Evolutionary conservation across 2,329 filamentous ascomycete species (phyloP), one percentile per base, ranked within the genome.

Genomic region (Emergomyces africanus): DNA sequence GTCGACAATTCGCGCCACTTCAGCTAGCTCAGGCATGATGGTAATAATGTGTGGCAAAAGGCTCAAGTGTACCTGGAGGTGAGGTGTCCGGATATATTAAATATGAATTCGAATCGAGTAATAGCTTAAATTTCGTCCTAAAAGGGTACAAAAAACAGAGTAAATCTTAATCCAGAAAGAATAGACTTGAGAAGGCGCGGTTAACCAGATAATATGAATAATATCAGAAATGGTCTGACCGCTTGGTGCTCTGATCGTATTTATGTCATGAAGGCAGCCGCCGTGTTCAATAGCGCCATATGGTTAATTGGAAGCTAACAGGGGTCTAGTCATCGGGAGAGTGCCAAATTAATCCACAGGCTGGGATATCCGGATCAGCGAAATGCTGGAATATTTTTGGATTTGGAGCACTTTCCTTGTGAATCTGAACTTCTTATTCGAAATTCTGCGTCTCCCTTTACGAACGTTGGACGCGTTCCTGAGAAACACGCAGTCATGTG

Each of bases 1-100:
- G 71, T 96, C 88, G 55, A 95, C 89, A 64, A 92, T 83, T 49
- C 91, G 88, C 23, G 90, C 88, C 64, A 96, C 87, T 85, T 79
- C 77, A 25, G 75, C 74, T 64, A 79, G 72, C 59, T 79, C 77
- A 61, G 77, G 77, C 77, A 79, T 79, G 46, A 55, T 67, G 50
- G 15, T 1, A 30, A 9, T n/a, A 28, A 39, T 14, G 23, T 41
- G 15, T n/a, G 28, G 4, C 5, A 5, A 25, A 12, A 25, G 8
- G 15, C n/a, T 42, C 28, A 12, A 12, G 48, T 30, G 9, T 30
- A 9, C 12, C 28, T 5, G 4, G 4, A n/a, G 18, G 28, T 33
- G 18, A 28, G 48, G n/a, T 10, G 48, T 35, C 18, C n/a, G 28
- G 3, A 10, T 30, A n/a, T 33, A 18, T 33, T 25, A 48, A 48